Evolutionary conservation across 2,329 filamentous ascomycete genomes (phyloP), one percentile per base, ranked within the genome.

Genomic region (Aspergillus persii): DNA sequence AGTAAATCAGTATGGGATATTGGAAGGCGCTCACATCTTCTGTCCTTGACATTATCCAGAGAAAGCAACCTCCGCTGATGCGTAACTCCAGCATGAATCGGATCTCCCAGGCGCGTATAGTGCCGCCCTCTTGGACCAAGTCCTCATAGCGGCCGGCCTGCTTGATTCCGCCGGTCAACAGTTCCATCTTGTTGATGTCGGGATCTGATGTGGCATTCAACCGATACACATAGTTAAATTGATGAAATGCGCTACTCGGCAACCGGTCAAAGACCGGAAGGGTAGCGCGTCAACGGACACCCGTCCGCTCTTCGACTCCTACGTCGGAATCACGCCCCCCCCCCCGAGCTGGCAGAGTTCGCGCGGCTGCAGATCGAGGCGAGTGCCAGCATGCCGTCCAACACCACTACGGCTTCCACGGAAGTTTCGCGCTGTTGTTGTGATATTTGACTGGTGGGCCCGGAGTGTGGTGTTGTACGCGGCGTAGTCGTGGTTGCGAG

Each of bases 1-100:
- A 86, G 83, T 87, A 84, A 84, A 86, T 86, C 83, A 86, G 86
- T 58, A 80, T 86, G 73, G 84, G 84, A 0, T 86, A 83, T 60
- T 87, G 84, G 84, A 80, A 79, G 68, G 80, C 75, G 58, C 50
- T 63, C 62, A 27, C 27, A 47, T 23, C 36, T n/a, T 41, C 36
- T 7, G 11, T 15, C 30, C 5, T n/a, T n/a, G 4, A 41, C 2
- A n/a, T 7, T n/a, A 7, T n/a, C 36, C 36, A 18, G 15, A n/a
- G n/a, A 27, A 39, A 49, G 15, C 3, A 50, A 8, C 3, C 44
- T 8, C 4, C 8, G 11, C 47, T 56, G 30, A 55, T 7, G 8
- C 3, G 50, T 63, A 49, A 49, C 60, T n/a, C 64, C 75, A 66
- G 68, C 68, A 71, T 47, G 64, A 50, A 64, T 73, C 56, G 48